These are phyloP conservation scores for Polyporus tsugae DNA, from an alignment of 1,284 basidiomycete species.

Conservation along the genomic window DNA sequence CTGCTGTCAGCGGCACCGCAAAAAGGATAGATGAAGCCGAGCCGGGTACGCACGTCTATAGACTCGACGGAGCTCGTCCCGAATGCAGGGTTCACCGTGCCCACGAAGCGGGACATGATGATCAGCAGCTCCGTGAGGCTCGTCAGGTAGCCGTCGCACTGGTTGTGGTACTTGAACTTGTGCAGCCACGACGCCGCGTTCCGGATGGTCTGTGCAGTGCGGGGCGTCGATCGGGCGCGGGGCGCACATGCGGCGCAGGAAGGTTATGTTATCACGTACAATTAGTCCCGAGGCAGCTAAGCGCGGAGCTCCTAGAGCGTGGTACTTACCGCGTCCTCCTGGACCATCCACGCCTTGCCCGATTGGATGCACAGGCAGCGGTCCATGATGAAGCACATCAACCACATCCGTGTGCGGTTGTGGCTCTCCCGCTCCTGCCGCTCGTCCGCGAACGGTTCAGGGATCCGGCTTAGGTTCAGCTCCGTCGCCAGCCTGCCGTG, in stretches of 20 bases:
- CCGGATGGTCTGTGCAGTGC: constrained; percentile 35
- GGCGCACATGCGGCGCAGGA: neutral
- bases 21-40: constrained; percentile 20
- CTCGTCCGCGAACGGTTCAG: constrained; percentile 45
- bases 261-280: neutral
- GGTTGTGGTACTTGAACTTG: constrained; percentile 39
- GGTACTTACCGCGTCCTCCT: constrained; percentile 48
- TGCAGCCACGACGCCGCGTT: constrained; percentile 37
- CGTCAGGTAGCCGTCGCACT: constrained; percentile 41
- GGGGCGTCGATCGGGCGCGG: neutral
- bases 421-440: constrained; percentile 52
- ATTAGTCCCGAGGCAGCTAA: neutral
- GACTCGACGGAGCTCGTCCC: constrained; percentile 31
- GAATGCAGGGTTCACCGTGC: constrained; percentile 32
- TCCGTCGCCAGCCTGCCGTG: constrained; percentile 49
- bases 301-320: neutral
- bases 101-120: constrained; percentile 43
- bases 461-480: constrained; percentile 52
- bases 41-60: constrained; percentile 25
- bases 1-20: constrained; percentile 22
- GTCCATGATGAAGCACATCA: constrained; percentile 56
- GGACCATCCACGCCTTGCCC: constrained; percentile 54
- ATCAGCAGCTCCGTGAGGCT: constrained; percentile 43
- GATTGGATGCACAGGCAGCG: constrained; percentile 52
- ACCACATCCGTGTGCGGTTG: constrained; percentile 56